Base-by-base conservation (phyloP, 805 yeast genomes). In the Starmerella vaccinii region DNA sequence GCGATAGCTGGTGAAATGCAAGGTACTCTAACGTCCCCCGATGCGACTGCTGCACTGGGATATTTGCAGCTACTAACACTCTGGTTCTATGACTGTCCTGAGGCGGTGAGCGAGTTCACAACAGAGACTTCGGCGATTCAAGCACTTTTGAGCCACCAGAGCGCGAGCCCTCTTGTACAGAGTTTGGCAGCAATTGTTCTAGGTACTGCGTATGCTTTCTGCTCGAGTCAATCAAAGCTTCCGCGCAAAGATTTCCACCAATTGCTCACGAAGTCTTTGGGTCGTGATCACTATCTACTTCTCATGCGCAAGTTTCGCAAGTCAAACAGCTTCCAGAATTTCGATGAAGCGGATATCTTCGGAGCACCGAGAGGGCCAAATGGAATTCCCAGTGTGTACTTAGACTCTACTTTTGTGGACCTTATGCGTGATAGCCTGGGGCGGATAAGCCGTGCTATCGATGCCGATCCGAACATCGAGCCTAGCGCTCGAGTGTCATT, bases 321-420 rank as follows among this genome's bases (percentile, higher is more conserved):
- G 43, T 71, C 73, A 51, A 63, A 75, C 0, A 60, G 67, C 6
- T 78, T 87, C 59, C 71, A 75, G 9, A 74, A 76, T 49, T 82
- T 76, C 55, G 60, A 58, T 10, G 55, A 56, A 9, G 24, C 27
- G 13, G 68, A 70, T 21, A 68, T 77, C 24, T 64, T 76, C 22
- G 69, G 71, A 16, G 76, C 81, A 2, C 71, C 71, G 4, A 74
- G 76, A 55, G 95, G 87, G 62, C 81, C 79, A 2, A 80, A 95
- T 1, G 98, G 98, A 1, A 73, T 90, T 38, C 98, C 97, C 0
- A 77, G 79, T 51, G 83, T 90, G 1, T 87, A 76, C 59, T 82
- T 92, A 61, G 82, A 81, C 51, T 63, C 75, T 0, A 66, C 72
- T 2, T 86, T 86, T 62, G 79, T 84, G 3, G 69, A 68, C 3